Percentiles rank a stretch among this genome's conserved stretches.
These are phyloP conservation scores for Cryptosporidium parvum DNA, from an alignment of 169 alveolate species.

Conservation along the genomic window DNA sequence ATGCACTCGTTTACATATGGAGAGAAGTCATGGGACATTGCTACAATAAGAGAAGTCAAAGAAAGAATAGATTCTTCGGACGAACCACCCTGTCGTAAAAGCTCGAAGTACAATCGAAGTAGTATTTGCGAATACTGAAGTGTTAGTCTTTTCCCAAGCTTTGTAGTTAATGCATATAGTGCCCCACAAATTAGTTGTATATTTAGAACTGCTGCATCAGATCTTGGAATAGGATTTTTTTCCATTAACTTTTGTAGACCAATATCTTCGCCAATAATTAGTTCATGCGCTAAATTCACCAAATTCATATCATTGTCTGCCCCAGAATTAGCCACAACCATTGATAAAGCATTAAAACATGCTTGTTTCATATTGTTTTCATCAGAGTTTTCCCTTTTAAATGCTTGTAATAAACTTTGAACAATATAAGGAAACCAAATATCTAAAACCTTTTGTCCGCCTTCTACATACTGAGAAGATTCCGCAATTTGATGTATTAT, in stretches of 20 bases:
- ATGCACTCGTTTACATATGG: constrained; percentile 58
- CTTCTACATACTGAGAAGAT: constrained; percentile 56
- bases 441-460: constrained; percentile 51
- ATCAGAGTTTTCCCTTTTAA: constrained; percentile 41
- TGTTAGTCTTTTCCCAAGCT: constrained; percentile 53
- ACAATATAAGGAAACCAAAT: constrained; percentile 62
- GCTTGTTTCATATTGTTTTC: constrained; percentile 72
- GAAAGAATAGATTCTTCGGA: constrained; percentile 48
- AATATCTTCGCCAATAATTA: constrained; percentile 68
- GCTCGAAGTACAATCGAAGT: constrained; percentile 54
- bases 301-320: constrained; percentile 40
- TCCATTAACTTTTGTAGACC: constrained; percentile 61
- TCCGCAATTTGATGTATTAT: constrained; percentile 69
- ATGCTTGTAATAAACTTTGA: constrained; percentile 68
- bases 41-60: constrained; percentile 50
- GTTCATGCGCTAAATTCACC: constrained; percentile 52
- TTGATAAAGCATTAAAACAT: constrained; percentile 61
- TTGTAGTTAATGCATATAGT: constrained; percentile 70
- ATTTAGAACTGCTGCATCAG: constrained; percentile 10
- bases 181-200: constrained; percentile 68
- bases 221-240: constrained; percentile 61
- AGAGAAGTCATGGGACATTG: constrained; percentile 63
- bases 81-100: constrained; percentile 67
- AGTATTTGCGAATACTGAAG: constrained; percentile 57
- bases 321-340: constrained; percentile 60